These are phyloP conservation scores for Plectosphaerella plurivora DNA, from an alignment of 2,329 filamentous ascomycete species.

Conservation along the genomic window DNA sequence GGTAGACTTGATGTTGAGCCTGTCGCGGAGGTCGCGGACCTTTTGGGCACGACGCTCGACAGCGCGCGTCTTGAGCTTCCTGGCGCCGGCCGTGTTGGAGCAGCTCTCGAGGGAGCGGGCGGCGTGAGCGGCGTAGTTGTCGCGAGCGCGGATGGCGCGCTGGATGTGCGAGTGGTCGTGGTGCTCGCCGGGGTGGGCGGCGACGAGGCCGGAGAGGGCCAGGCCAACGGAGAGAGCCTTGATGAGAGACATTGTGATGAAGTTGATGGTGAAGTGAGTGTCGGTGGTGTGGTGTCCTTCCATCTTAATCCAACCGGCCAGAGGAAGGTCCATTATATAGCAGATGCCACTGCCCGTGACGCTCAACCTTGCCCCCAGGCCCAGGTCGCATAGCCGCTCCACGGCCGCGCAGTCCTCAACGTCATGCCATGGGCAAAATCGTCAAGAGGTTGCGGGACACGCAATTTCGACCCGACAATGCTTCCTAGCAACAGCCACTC, in stretches of 20 bases:
- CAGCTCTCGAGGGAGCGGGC: constrained; percentile 34
- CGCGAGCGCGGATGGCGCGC: constrained; percentile 26
- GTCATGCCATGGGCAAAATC: too few relatives aligned
- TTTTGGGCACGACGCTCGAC: constrained; percentile 32
- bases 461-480: too few relatives aligned
- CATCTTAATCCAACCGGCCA: too few relatives aligned
- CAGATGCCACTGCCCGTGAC: neutral
- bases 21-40: constrained; percentile 31
- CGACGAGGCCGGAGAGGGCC: constrained; percentile 15
- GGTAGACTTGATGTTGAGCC: constrained; percentile 24
- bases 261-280: too few relatives aligned
- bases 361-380: too few relatives aligned
- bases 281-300: neutral
- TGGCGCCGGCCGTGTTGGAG: constrained; percentile 29
- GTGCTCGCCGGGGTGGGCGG: constrained; percentile 26
- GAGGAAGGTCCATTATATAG: too few relatives aligned
- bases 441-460: too few relatives aligned
- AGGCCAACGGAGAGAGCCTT: too few relatives aligned
- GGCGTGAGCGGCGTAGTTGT: constrained; percentile 21
- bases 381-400: too few relatives aligned
- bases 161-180: constrained; percentile 22
- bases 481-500: too few relatives aligned
- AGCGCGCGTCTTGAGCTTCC: constrained; percentile 32
- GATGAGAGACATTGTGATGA: too few relatives aligned
- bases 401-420: too few relatives aligned